Percentiles rank a stretch among this genome's conserved stretches.
phyloP scores from a whole-genome alignment of 352 stramenopile genomes.

The Elongisporangium senticosum region DNA sequence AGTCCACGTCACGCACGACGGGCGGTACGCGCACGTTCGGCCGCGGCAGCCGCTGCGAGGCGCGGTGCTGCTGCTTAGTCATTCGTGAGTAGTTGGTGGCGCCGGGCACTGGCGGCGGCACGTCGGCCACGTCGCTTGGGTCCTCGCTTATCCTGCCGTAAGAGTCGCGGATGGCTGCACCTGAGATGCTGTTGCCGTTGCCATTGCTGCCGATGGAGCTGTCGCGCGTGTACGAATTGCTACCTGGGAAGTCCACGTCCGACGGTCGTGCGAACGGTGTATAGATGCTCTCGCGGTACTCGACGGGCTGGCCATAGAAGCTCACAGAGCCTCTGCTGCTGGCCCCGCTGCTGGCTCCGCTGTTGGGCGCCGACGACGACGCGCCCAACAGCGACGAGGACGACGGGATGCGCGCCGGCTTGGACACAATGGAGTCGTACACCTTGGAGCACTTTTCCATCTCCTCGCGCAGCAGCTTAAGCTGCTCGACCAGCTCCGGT shows the following conservation, averaged over 20 bases:
- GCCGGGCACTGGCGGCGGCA: background rate
- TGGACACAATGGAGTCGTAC: slow-evolving; percentile 55
- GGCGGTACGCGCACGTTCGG: slow-evolving; percentile 3
- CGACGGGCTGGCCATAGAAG: background rate
- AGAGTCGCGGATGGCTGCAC: slow-evolving; percentile 22
- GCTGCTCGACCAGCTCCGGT: slow-evolving; percentile 54
- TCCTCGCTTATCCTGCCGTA: slow-evolving; percentile 17
- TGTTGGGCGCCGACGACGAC: slow-evolving; percentile 15
- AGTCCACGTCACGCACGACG: slow-evolving; percentile 24
- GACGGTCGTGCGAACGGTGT: slow-evolving; percentile 20
- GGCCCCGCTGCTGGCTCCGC: no score
- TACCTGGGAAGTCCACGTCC: slow-evolving; percentile 6
- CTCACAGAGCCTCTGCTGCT: background rate
- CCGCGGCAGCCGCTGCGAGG: slow-evolving; percentile 10
- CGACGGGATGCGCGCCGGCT: slow-evolving; percentile 1
- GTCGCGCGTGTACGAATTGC: slow-evolving; percentile 4
- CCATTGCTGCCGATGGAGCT: slow-evolving; percentile 1
- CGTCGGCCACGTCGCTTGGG: slow-evolving; percentile 8
- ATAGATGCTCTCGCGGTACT: slow-evolving; percentile 27
- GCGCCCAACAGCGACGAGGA: background rate
- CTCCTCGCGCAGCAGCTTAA: slow-evolving; percentile 50
- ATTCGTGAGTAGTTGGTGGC: slow-evolving; percentile 24
- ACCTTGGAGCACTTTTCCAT: slow-evolving; percentile 72
- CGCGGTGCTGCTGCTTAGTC: slow-evolving; percentile 15
- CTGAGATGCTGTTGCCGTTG: slow-evolving; percentile 15